Evolutionary conservation across 805 yeast species (phyloP).

Genomic region (Candida andamanensis): DNA sequence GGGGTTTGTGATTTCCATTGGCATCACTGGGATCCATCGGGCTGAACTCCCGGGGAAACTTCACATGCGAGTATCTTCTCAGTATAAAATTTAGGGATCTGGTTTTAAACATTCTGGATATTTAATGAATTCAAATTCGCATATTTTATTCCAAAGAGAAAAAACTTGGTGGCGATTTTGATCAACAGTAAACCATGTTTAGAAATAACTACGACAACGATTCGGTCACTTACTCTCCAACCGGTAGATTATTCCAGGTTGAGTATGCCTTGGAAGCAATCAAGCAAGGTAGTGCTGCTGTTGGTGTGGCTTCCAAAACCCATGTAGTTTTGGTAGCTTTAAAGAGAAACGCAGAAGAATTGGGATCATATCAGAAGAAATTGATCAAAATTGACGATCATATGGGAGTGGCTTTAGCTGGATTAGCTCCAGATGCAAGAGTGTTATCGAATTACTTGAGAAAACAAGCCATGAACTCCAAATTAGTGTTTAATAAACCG

Average conservation of each 20-base stretch:
- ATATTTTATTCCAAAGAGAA: no score
- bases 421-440: conserved; percentile 97
- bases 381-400: conserved; percentile 88
- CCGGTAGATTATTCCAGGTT: conserved; percentile 84
- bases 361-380: conserved; percentile 95
- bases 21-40: no score
- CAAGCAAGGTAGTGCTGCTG: conserved; percentile 97
- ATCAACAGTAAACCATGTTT: no score
- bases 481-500: conserved; percentile 80
- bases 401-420: conserved; percentile 93
- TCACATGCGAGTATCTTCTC: conserved; percentile 3
- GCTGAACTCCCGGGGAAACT: conserved; percentile 4
- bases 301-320: conserved; percentile 80
- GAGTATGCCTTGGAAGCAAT: conserved; percentile 93
- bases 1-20: conserved; percentile 26
- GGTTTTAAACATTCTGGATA: not conserved
- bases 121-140: no score
- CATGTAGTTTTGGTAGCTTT: conserved; percentile 91
- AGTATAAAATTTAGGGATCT: no score
- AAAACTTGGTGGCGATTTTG: no score
- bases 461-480: conserved; percentile 85
- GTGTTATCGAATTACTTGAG: conserved; percentile 85
- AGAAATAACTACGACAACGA: conserved; percentile 99
- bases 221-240: conserved; percentile 94
- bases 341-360: conserved; percentile 93